These are phyloP conservation scores for Yarrowia phangngaensis DNA, from an alignment of 805 yeast genomes.

Conservation along the genomic window DNA sequence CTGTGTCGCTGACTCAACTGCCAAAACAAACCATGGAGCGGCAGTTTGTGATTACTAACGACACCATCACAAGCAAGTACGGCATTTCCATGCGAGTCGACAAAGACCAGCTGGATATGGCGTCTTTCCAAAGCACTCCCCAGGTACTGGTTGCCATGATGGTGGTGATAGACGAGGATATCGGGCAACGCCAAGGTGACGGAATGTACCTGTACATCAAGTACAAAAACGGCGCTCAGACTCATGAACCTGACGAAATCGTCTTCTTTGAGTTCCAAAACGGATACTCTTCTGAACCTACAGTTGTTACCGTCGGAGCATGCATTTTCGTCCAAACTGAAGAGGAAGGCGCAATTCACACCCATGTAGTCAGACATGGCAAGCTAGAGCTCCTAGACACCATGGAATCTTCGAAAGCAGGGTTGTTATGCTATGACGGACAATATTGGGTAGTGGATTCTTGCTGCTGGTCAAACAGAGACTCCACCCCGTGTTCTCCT, in stretches of 20 bases:
- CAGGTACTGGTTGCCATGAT: not conserved
- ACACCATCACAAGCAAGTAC: not conserved
- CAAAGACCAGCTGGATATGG: conserved; percentile 6
- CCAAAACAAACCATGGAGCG: too few relatives aligned
- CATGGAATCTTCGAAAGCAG: not conserved
- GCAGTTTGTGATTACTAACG: too few relatives aligned
- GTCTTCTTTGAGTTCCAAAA: not conserved
- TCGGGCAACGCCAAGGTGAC: not conserved
- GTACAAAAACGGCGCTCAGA: not conserved
- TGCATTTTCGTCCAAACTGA: conserved; percentile 13
- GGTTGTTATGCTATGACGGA: conserved; percentile 2
- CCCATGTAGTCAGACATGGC: conserved; percentile 3
- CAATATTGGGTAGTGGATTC: conserved; percentile 1
- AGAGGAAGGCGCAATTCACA: not conserved
- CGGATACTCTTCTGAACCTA: conserved; percentile 5
- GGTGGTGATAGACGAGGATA: not conserved
- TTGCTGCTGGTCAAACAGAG: conserved; percentile 7
- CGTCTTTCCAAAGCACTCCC: not conserved
- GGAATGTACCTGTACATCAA: conserved; percentile 13
- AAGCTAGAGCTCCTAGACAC: conserved; percentile 1
- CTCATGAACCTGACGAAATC: not conserved
- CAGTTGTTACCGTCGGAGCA: not conserved
- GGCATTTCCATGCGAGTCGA: not conserved
- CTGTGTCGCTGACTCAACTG: not conserved
- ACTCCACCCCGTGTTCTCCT: conserved; percentile 10